Conservation (phyloP, 352 stramenopile genomes). For the Globisporangium solare region DNA sequence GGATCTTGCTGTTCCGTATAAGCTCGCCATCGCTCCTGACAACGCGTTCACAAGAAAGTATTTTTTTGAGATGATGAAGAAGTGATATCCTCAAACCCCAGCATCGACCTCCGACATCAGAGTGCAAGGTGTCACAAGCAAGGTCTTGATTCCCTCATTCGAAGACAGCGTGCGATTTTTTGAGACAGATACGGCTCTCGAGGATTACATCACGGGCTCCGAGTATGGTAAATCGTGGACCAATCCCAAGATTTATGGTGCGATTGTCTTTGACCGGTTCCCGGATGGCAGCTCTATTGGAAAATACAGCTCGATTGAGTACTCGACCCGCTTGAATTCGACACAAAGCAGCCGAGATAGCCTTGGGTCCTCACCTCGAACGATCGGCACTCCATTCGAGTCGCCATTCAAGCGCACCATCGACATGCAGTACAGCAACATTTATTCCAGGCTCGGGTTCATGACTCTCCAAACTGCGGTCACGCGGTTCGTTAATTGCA, state of each 20-base stretch:
- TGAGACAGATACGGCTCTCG: constrained; percentile 29
- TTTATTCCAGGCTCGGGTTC: constrained; percentile 44
- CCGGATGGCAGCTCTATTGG: constrained; percentile 39
- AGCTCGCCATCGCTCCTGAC: constrained; percentile 49
- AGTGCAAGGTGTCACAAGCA: constrained; percentile 10
- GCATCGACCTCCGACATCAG: constrained; percentile 19
- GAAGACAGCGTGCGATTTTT: constrained; percentile 68
- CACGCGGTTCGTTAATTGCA: constrained; percentile 53
- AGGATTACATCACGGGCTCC: constrained; percentile 32
- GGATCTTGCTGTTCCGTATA: constrained; percentile 33
- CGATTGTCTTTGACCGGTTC: constrained; percentile 54
- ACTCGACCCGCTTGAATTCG: constrained; percentile 62
- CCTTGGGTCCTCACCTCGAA: constrained; percentile 31
- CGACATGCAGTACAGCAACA: constrained; percentile 29
- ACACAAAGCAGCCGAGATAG: constrained; percentile 22
- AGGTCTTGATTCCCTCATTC: constrained; percentile 38
- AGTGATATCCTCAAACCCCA: constrained; percentile 41
- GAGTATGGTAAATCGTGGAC: constrained; percentile 44
- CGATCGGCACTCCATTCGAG: constrained; percentile 40
- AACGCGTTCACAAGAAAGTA: constrained; percentile 58
- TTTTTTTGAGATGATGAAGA: constrained; percentile 45
- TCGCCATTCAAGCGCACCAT: constrained; percentile 41
- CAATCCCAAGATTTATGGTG: constrained; percentile 46
- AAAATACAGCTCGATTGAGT: constrained; percentile 42
- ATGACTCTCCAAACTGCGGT: constrained; percentile 67